A percentile compares a stretch with the other conserved stretches of the same genome.
Conservation (phyloP, 2,329 filamentous ascomycete genomes). For the Xylaria sp. region DNA sequence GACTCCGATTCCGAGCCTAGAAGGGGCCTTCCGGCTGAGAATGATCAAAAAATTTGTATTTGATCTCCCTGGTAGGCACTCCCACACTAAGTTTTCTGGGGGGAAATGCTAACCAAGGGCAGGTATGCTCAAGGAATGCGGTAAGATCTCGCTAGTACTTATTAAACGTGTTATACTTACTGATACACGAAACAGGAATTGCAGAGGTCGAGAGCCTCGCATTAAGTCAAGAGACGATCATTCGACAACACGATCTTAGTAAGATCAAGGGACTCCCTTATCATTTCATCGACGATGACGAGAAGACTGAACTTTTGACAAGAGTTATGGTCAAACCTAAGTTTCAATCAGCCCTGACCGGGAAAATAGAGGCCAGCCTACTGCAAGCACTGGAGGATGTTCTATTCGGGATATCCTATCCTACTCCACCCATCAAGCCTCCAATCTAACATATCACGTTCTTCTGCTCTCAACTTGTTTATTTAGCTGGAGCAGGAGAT, state of each 20-base stretch:
- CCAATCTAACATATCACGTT: slow-evolving; percentile 14
- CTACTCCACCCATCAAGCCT: slow-evolving; percentile 29
- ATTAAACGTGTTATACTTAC: not conserved
- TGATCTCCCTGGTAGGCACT: slow-evolving; percentile 24
- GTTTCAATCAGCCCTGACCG: slow-evolving; percentile 23
- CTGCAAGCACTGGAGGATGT: slow-evolving; percentile 26
- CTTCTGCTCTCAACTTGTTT: not conserved
- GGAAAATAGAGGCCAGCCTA: slow-evolving; percentile 19
- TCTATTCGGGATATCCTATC: slow-evolving; percentile 33
- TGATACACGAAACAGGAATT: slow-evolving; percentile 19
- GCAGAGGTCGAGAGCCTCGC: slow-evolving; percentile 33
- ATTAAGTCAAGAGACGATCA: slow-evolving; percentile 21
- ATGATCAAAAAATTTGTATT: slow-evolving; percentile 25
- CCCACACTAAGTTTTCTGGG: not conserved
- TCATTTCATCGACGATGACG: slow-evolving; percentile 20
- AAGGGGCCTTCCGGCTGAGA: slow-evolving; percentile 19
- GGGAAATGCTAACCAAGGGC: not conserved
- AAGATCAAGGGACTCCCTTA: slow-evolving; percentile 17
- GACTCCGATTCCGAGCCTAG: slow-evolving; percentile 8
- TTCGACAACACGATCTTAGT: slow-evolving; percentile 19
- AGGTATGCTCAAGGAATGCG: slow-evolving; percentile 29
- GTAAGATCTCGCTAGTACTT: slow-evolving; percentile 13
- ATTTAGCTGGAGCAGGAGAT: not conserved
- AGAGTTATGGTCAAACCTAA: slow-evolving; percentile 29
- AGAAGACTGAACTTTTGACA: slow-evolving; percentile 35